Evolutionary conservation across 176 grass and related monocot genomes (phyloP).

Genomic region (Musa schizocarpa): DNA sequence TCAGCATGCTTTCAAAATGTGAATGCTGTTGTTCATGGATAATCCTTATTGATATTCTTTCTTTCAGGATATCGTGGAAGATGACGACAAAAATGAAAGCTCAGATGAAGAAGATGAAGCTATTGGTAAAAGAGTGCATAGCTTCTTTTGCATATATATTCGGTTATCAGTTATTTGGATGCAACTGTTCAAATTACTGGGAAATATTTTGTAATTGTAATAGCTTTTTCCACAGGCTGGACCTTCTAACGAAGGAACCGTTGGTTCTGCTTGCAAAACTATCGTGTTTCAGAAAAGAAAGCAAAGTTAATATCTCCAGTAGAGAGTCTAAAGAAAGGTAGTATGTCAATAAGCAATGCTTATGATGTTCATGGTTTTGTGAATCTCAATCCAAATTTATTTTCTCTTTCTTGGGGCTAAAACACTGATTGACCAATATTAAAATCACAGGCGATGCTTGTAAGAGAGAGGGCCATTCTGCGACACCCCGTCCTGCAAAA

Average conservation of each 20-base stretch:
- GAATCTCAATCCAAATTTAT: background rate
- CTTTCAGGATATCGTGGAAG: constrained; percentile 25
- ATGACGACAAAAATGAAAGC: constrained; percentile 3
- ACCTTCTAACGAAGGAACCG: constrained; percentile 44
- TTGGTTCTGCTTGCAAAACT: constrained; percentile 30
- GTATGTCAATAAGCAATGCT: background rate
- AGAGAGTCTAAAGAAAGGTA: constrained; percentile 49
- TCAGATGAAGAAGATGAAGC: constrained; percentile 36
- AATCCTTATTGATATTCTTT: background rate
- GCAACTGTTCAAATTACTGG: background rate
- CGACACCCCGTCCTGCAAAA: constrained; percentile 73
- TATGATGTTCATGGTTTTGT: no score
- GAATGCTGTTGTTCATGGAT: background rate
- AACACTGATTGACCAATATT: background rate
- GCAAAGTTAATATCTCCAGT: constrained; percentile 48
- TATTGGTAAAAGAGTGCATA: constrained; percentile 48
- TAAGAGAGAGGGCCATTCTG: constrained; percentile 51
- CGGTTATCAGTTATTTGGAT: background rate
- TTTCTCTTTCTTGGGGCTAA: no score
- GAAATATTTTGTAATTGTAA: background rate
- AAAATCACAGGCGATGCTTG: constrained; percentile 26
- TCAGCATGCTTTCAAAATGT: background rate
- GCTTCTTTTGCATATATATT: background rate
- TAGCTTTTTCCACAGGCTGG: constrained; percentile 28
- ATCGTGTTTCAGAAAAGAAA: constrained; percentile 63